Conservation (phyloP, 805 yeast species). For the Metschnikowia lochheadii region DNA sequence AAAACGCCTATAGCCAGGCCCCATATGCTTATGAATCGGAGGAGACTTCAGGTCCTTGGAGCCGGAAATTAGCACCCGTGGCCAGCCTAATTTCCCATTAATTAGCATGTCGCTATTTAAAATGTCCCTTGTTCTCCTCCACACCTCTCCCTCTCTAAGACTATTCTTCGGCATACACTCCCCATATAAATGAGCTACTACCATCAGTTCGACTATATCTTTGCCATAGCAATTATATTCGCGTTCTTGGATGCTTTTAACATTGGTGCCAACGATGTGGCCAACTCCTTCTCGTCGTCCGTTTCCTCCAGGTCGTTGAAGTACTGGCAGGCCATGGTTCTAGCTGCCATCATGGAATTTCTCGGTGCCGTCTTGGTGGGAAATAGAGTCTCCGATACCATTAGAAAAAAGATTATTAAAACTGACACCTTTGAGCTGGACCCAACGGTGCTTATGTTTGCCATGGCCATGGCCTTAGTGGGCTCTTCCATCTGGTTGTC, state of each 20-base stretch:
- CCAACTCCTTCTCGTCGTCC: slow-evolving; percentile 76
- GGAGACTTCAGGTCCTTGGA: not conserved
- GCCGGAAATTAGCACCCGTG: not conserved
- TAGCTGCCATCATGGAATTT: slow-evolving; percentile 69
- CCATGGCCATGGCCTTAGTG: slow-evolving; percentile 71
- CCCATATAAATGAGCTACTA: slow-evolving; percentile 29
- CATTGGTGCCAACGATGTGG: slow-evolving; percentile 80
- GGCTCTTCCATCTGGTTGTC: slow-evolving; percentile 72
- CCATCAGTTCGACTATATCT: slow-evolving; percentile 62
- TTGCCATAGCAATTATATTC: slow-evolving; percentile 65
- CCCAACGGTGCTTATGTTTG: slow-evolving; percentile 70
- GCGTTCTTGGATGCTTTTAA: slow-evolving; percentile 78
- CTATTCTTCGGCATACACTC: not conserved
- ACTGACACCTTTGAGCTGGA: slow-evolving; percentile 43
- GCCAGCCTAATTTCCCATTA: not conserved
- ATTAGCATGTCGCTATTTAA: not conserved
- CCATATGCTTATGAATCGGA: not conserved
- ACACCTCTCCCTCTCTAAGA: not conserved
- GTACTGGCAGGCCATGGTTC: slow-evolving; percentile 72
- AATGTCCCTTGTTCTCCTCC: not conserved
- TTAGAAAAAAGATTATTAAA: slow-evolving; percentile 60
- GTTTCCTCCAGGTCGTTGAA: slow-evolving; percentile 65
- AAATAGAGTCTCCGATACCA: slow-evolving; percentile 69
- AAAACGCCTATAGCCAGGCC: not conserved
- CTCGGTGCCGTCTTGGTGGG: slow-evolving; percentile 74